Base-by-base conservation (phyloP, 352 stramenopile genomes). In the Peronospora farinosa region DNA sequence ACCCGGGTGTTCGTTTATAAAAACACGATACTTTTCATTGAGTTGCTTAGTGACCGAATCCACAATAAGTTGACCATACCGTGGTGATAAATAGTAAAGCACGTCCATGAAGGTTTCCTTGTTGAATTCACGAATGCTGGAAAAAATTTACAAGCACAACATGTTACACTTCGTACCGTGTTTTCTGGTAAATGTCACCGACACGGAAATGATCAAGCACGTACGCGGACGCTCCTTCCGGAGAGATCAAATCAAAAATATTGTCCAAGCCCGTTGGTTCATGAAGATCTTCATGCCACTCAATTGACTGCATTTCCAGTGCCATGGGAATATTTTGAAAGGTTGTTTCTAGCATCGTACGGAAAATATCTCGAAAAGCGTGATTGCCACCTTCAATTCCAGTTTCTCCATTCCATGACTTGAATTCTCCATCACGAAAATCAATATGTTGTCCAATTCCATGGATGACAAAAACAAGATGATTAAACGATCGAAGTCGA, bases 51-150 rank as follows among this genome's bases (percentile, higher is more conserved):
- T 91, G 42, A 97, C 88, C 5, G 90, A 89, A 64, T 96, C 76
- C 36, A 97, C 72, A 40, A 97, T 95, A 15, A 95, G 65, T 51
- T 97, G 88, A 6, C 91, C 85, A 57, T 96, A 95, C 2, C 82
- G 69, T 30, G 88, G 84, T 13, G 80, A 94, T 57, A 97, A 67
- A 65, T 96, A 97, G 42, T 96, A 97, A 3, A 97, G 57, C n/a
- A 96, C 79, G 46, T 97, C 90, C 82, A 97, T 95, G 27, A 97
- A 69, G 0, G 90, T 96, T 61, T 96, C 88, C 56, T 97, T 97
- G 55, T 86, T 95, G 57, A 97, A 97, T 25, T 95, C 74, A 33
- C 90, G 74, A 57, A 97, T 88, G 31, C 83, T 91, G 54, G 42
- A 11, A n/a, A 45, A 11, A n/a, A 45, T 41, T 23, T 19, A 11